Percentiles rank a stretch among this genome's conserved stretches.
Conservation (phyloP, 306 rosid species). For the Vigna nakashimae region DNA sequence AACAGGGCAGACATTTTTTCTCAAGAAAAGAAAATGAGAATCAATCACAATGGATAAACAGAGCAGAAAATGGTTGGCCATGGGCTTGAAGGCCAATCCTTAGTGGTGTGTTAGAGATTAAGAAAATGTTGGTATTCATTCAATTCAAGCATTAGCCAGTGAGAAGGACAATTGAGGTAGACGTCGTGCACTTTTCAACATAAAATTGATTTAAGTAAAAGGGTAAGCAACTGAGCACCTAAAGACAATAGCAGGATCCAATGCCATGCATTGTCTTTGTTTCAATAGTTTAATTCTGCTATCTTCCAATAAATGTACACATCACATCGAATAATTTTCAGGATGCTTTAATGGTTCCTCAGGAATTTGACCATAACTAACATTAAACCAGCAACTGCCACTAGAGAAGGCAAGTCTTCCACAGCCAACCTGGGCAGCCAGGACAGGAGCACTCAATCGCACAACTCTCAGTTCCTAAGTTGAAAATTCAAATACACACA, state of each 20-base stretch:
- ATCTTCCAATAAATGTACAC: slow-evolving; percentile 53
- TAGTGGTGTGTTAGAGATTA: neutral
- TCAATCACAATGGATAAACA: slow-evolving; percentile 18
- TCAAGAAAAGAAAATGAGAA: neutral
- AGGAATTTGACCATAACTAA: slow-evolving; percentile 57
- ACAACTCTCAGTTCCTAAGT: slow-evolving; percentile 59
- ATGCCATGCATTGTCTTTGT: slow-evolving; percentile 43
- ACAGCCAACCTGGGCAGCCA: slow-evolving; percentile 99
- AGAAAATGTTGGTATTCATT: slow-evolving; percentile 16
- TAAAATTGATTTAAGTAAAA: slow-evolving; percentile 8
- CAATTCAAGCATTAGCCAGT: slow-evolving; percentile 1
- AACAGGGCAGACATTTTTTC: neutral
- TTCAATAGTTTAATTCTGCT: slow-evolving; percentile 42
- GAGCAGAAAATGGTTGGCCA: slow-evolving; percentile 22
- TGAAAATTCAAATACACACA: slow-evolving; percentile 67
- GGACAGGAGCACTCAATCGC: slow-evolving; percentile 77
- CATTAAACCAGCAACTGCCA: slow-evolving; percentile 87
- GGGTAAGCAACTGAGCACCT: slow-evolving; percentile 26
- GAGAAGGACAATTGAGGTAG: slow-evolving; percentile 29
- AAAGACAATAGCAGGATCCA: slow-evolving; percentile 31
- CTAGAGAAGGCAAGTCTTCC: slow-evolving; percentile 92
- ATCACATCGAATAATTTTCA: slow-evolving; percentile 50
- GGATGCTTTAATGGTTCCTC: slow-evolving; percentile 61
- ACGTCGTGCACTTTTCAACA: slow-evolving; percentile 33
- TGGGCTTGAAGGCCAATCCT: neutral